These are phyloP conservation scores for Blastobotrys attinorum DNA, from an alignment of 805 yeast species.

Conservation along the genomic window DNA sequence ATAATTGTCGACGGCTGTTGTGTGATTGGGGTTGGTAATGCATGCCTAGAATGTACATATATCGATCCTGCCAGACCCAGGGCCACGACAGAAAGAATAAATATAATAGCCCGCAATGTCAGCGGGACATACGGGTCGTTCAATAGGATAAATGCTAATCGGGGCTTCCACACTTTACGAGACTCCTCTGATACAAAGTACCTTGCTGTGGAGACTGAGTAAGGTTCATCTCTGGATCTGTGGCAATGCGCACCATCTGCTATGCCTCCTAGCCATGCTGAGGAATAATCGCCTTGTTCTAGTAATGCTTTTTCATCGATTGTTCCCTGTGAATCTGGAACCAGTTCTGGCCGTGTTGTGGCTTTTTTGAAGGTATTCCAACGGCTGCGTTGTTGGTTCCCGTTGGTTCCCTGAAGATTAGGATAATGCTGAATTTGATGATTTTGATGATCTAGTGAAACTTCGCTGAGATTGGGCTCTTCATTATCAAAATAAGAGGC, in stretches of 20 bases:
- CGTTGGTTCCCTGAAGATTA: too few relatives aligned
- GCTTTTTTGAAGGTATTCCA: slow-evolving; percentile 15
- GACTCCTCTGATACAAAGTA: slow-evolving; percentile 22
- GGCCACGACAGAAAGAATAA: slow-evolving; percentile 55
- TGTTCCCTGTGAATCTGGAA: slow-evolving; percentile 1
- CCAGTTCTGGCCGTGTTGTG: slow-evolving; percentile 11
- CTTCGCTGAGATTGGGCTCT: too few relatives aligned
- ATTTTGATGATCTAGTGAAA: too few relatives aligned
- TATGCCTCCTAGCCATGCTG: slow-evolving; percentile 11
- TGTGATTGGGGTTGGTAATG: slow-evolving; percentile 31
- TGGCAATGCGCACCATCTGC: not conserved
- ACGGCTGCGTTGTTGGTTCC: slow-evolving; percentile 5
- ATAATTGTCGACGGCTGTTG: slow-evolving; percentile 88
- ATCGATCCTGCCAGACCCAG: slow-evolving; percentile 61
- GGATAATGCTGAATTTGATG: too few relatives aligned
- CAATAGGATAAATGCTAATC: slow-evolving; percentile 49
- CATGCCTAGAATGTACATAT: slow-evolving; percentile 29
- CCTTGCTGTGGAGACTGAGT: slow-evolving; percentile 14
- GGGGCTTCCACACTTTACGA: slow-evolving; percentile 42
- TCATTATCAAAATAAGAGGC: too few relatives aligned
- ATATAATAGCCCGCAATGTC: slow-evolving; percentile 54
- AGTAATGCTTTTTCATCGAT: slow-evolving; percentile 17
- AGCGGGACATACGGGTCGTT: slow-evolving; percentile 79
- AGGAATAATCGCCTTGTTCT: slow-evolving; percentile 13
- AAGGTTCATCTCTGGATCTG: slow-evolving; percentile 7